phyloP scores from a whole-genome alignment of 495 filamentous ascomycete species.

The Penicillium egyptiacum region DNA sequence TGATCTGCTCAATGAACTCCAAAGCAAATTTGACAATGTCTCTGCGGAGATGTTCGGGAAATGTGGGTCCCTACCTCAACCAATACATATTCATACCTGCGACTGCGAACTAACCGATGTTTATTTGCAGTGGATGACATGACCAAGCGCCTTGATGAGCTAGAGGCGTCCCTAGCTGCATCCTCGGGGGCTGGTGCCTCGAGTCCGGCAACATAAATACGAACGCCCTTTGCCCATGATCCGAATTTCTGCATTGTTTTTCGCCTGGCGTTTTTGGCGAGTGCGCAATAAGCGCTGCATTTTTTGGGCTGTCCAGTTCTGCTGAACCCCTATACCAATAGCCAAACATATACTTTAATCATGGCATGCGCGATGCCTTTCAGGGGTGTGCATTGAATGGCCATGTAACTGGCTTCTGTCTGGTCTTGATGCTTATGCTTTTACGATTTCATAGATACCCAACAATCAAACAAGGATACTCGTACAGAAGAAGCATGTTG shows the following conservation, averaged over 20 bases:
- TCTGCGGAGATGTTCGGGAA: conserved; percentile 85
- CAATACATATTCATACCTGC: neutral
- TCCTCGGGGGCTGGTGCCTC: conserved; percentile 16
- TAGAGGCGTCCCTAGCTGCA: conserved; percentile 63
- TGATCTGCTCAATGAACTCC: conserved; percentile 78
- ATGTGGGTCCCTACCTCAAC: conserved; percentile 53
- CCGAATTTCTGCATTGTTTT: neutral
- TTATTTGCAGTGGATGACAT: conserved; percentile 82
- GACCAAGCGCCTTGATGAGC: conserved; percentile 81
- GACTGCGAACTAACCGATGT: conserved; percentile 10
- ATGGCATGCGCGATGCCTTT: neutral
- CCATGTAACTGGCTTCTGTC: neutral
- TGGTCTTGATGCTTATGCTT: conserved; percentile 9
- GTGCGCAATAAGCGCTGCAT: conserved; percentile 3
- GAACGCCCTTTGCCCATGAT: neutral
- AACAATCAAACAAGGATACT: conserved; percentile 16
- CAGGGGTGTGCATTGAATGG: neutral
- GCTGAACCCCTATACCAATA: neutral
- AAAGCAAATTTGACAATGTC: conserved; percentile 77
- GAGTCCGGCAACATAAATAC: conserved; percentile 25
- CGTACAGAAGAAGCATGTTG: conserved; percentile 1
- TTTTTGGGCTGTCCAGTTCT: neutral
- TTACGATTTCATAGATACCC: conserved; percentile 26
- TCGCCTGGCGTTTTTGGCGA: conserved; percentile 10
- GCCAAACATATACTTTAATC: neutral